Conservation (phyloP, 331 rosid species). For the Pyrus hybrid region DNA sequence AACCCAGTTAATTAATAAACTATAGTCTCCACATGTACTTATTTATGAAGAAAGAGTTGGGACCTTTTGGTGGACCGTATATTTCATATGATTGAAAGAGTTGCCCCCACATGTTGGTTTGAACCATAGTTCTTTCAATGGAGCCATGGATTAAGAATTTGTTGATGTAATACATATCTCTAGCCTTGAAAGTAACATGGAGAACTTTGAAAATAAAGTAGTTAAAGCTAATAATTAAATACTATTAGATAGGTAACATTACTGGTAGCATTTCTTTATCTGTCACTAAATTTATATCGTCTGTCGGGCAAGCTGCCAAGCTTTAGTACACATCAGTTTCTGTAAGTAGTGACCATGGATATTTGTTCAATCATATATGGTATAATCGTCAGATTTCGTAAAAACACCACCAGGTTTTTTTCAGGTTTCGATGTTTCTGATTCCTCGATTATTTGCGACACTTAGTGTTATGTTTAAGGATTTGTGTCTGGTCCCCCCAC, state of each 20-base stretch:
- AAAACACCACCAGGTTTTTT: background rate
- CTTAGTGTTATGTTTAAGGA: too few relatives aligned
- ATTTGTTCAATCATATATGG: background rate
- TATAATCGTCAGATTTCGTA: background rate
- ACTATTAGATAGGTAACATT: background rate
- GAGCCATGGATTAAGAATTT: constrained; percentile 6
- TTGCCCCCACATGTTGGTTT: background rate
- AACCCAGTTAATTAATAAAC: constrained; percentile 1
- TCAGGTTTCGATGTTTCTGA: constrained; percentile 1
- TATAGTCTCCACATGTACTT: background rate
- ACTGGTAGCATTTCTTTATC: background rate
- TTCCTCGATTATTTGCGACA: background rate
- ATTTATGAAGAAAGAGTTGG: constrained; percentile 5
- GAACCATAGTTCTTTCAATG: background rate
- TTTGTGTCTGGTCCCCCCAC: too few relatives aligned
- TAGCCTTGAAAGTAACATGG: constrained; percentile 1
- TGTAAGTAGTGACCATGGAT: background rate
- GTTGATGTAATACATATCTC: background rate
- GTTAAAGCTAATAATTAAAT: background rate
- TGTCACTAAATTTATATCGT: background rate
- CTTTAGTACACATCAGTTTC: background rate
- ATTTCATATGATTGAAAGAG: background rate
- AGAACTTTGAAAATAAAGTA: background rate
- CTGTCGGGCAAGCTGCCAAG: background rate
- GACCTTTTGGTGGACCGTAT: constrained; percentile 5